Evolutionary conservation across 1,139 yeast genomes (phyloP).

Genomic region (Saccharomyces pastorianus): DNA sequence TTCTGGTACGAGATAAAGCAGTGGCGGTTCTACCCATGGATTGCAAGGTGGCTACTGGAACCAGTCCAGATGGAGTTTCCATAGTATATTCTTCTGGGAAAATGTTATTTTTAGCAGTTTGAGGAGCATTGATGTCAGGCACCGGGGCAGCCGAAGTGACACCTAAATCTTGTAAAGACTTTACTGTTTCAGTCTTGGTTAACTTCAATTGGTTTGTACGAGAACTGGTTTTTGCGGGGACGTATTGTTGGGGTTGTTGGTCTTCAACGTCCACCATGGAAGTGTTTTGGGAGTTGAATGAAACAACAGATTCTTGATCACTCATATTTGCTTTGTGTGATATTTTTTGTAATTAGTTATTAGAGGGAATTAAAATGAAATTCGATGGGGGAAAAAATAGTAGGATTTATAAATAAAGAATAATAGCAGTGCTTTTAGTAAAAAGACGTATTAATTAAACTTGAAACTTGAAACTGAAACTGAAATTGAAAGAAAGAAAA

Average conservation of each 20-base stretch:
- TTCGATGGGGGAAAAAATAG: too few relatives aligned
- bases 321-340: too few relatives aligned
- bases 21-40: constrained; percentile 51
- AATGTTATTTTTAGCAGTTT: constrained; percentile 48
- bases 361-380: too few relatives aligned
- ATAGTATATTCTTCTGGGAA: constrained; percentile 90
- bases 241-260: constrained; percentile 22
- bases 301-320: constrained; percentile 3
- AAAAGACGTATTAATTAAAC: too few relatives aligned
- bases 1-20: constrained; percentile 32
- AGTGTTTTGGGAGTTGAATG: constrained; percentile 17
- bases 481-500: too few relatives aligned
- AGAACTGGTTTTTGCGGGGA: constrained; percentile 6
- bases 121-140: constrained; percentile 56
- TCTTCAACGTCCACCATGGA: constrained; percentile 10
- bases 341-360: too few relatives aligned
- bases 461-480: too few relatives aligned
- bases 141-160: constrained; percentile 43
- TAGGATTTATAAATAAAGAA: too few relatives aligned
- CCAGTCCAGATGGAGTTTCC: constrained; percentile 82
- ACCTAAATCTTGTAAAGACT: constrained; percentile 58
- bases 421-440: too few relatives aligned
- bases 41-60: constrained; percentile 64
- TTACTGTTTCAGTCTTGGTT: constrained; percentile 58
- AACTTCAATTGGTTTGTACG: constrained; percentile 30